Percentiles rank a stretch among this genome's conserved stretches.
phyloP scores from a whole-genome alignment of 2,329 filamentous ascomycete genomes.

The Fusarium sp. region DNA sequence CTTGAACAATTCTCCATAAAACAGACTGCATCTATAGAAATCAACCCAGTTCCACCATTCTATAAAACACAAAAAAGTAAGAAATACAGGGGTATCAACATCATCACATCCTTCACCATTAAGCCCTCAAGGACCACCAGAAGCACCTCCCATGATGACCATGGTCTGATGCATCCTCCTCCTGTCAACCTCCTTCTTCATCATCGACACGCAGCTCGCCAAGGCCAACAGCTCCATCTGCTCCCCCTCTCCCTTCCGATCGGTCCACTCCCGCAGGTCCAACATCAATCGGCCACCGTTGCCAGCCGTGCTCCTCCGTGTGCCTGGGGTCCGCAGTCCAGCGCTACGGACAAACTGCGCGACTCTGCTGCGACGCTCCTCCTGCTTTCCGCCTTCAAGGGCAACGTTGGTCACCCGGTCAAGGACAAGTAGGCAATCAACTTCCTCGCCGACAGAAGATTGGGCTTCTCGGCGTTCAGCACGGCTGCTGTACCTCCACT shows the following conservation, averaged over 20 bases:
- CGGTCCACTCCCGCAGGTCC: constrained; percentile 54
- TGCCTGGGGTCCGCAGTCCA: constrained; percentile 55
- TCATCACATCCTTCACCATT: not conserved
- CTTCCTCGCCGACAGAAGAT: constrained; percentile 38
- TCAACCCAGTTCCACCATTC: not conserved
- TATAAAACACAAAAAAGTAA: not conserved
- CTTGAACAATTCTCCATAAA: not conserved
- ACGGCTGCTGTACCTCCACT: constrained; percentile 67
- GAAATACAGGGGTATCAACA: constrained; percentile 10
- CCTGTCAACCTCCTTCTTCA: constrained; percentile 75
- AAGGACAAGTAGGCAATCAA: constrained; percentile 62
- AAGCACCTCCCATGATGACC: constrained; percentile 52
- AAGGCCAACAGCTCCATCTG: constrained; percentile 65
- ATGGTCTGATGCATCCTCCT: constrained; percentile 64
- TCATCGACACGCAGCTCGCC: constrained; percentile 69
- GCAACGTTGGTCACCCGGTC: constrained; percentile 57
- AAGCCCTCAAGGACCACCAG: constrained; percentile 13
- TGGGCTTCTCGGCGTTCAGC: constrained; percentile 57
- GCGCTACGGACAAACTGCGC: constrained; percentile 59
- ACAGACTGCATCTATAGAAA: not conserved
- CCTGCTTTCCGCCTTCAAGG: constrained; percentile 41
- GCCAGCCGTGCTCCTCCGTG: constrained; percentile 54
- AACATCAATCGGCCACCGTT: constrained; percentile 63
- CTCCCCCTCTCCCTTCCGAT: constrained; percentile 47
- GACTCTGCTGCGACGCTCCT: constrained; percentile 50